These are phyloP conservation scores for Setaria viridis DNA, from an alignment of 202 grass and related monocot species.

Conservation along the genomic window DNA sequence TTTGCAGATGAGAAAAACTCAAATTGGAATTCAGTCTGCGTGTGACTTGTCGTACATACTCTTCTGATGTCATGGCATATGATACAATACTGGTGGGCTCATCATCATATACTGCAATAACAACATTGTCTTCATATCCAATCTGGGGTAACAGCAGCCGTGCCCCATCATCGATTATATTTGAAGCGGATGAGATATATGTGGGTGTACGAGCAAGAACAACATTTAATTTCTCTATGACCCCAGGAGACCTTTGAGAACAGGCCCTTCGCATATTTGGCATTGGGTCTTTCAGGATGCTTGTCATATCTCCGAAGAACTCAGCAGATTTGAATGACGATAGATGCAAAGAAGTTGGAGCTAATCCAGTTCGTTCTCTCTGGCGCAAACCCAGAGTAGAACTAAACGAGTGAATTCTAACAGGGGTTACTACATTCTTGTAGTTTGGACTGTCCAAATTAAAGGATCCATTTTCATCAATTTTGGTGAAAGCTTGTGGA, in stretches of 20 bases:
- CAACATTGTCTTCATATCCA: slow-evolving; percentile 55
- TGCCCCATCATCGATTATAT: slow-evolving; percentile 70
- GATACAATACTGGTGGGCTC: slow-evolving; percentile 94
- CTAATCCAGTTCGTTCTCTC: slow-evolving; percentile 58
- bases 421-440: slow-evolving; percentile 59
- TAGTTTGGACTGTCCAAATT: slow-evolving; percentile 54
- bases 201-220: slow-evolving; percentile 60
- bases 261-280: slow-evolving; percentile 77
- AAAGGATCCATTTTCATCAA: slow-evolving; percentile 58
- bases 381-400: slow-evolving; percentile 57
- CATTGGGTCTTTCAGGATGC: slow-evolving; percentile 53
- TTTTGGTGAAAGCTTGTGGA: slow-evolving; percentile 53
- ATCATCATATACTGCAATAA: slow-evolving; percentile 92
- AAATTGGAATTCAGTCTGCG: slow-evolving; percentile 48
- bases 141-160: slow-evolving; percentile 68
- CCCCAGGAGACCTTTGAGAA: slow-evolving; percentile 82
- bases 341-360: slow-evolving; percentile 67
- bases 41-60: slow-evolving; percentile 67
- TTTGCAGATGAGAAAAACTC: slow-evolving; percentile 52
- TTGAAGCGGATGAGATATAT: slow-evolving; percentile 60
- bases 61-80: slow-evolving; percentile 85
- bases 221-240: slow-evolving; percentile 60
- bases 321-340: slow-evolving; percentile 59
- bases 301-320: slow-evolving; percentile 42
- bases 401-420: slow-evolving; percentile 82